Percentiles rank a stretch among this genome's conserved stretches.
phyloP scores from a whole-genome alignment of 1,284 basidiomycete genomes.

The Schizopora paradoxa region DNA sequence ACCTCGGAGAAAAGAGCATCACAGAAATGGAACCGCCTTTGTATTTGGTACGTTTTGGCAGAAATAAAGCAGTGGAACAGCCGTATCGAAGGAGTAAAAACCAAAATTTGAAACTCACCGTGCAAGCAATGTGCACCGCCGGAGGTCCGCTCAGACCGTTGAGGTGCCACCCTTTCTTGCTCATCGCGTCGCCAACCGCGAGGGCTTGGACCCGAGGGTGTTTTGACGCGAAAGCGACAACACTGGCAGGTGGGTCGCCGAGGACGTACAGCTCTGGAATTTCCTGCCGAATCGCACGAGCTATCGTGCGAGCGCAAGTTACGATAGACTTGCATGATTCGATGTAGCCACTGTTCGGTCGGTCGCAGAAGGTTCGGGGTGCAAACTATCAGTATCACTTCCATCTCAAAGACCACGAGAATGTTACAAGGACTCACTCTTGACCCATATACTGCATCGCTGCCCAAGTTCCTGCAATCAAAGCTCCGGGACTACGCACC shows the following conservation, averaged over 20 bases:
- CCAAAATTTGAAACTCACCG: constrained; percentile 48
- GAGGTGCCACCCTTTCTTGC: constrained; percentile 83
- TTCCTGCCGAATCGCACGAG: constrained; percentile 54
- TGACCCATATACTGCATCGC: constrained; percentile 91
- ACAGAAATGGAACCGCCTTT: no score
- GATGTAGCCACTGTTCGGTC: constrained; percentile 73
- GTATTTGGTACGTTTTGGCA: not conserved
- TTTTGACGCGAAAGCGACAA: constrained; percentile 81
- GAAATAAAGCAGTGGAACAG: not conserved
- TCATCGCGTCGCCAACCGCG: constrained; percentile 89
- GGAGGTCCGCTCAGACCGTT: constrained; percentile 79
- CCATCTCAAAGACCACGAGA: constrained; percentile 7
- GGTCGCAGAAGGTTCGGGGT: constrained; percentile 1
- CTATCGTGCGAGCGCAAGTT: constrained; percentile 63
- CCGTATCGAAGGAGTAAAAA: not conserved
- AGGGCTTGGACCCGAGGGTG: constrained; percentile 63
- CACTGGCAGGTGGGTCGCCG: constrained; percentile 85
- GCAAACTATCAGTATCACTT: constrained; percentile 1
- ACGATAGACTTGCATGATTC: constrained; percentile 85
- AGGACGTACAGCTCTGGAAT: constrained; percentile 82
- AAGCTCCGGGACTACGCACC: constrained; percentile 87
- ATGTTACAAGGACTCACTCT: constrained; percentile 42
- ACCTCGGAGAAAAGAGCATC: not conserved
- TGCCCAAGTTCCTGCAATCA: constrained; percentile 96
- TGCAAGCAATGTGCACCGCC: constrained; percentile 92